A percentile compares a stretch with the other conserved stretches of the same genome.
Evolutionary conservation across 2,329 filamentous ascomycete genomes (phyloP).

Genomic region (Fusarium staphyleae): DNA sequence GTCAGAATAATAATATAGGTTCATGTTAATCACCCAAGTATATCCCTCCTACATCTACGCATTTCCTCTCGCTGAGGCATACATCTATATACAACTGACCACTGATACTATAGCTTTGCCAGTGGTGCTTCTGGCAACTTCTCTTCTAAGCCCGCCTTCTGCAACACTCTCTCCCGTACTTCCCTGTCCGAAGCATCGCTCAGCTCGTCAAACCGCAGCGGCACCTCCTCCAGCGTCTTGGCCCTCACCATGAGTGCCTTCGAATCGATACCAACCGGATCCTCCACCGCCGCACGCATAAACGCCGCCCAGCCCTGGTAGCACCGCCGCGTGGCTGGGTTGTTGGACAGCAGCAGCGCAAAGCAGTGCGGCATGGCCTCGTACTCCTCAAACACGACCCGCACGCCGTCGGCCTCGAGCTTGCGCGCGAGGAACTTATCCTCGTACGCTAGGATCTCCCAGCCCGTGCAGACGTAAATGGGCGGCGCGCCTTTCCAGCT

Average conservation of each 20-base stretch:
- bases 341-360: conserved; percentile 60
- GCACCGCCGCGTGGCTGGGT: conserved; percentile 58
- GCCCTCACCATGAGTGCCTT: conserved; percentile 57
- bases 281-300: conserved; percentile 52
- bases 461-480: conserved; percentile 71
- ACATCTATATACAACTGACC: no score
- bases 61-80: no score
- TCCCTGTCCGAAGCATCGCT: conserved; percentile 53
- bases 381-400: conserved; percentile 73
- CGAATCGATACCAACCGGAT: conserved; percentile 46
- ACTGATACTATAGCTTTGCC: conserved; percentile 43
- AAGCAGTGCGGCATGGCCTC: conserved; percentile 85
- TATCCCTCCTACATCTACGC: no score
- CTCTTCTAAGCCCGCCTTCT: conserved; percentile 32
- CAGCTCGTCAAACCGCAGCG: conserved; percentile 53
- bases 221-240: conserved; percentile 58
- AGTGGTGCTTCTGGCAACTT: conserved; percentile 3
- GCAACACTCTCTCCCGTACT: conserved; percentile 50
- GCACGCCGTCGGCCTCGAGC: conserved; percentile 63
- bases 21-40: no score
- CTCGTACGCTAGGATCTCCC: conserved; percentile 77
- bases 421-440: conserved; percentile 64
- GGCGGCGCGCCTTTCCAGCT: conserved; percentile 71
- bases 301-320: conserved; percentile 65
- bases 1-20: no score